Base-by-base conservation (phyloP, 202 grass and related monocot genomes). In the Sporobolus alterniflorus region DNA sequence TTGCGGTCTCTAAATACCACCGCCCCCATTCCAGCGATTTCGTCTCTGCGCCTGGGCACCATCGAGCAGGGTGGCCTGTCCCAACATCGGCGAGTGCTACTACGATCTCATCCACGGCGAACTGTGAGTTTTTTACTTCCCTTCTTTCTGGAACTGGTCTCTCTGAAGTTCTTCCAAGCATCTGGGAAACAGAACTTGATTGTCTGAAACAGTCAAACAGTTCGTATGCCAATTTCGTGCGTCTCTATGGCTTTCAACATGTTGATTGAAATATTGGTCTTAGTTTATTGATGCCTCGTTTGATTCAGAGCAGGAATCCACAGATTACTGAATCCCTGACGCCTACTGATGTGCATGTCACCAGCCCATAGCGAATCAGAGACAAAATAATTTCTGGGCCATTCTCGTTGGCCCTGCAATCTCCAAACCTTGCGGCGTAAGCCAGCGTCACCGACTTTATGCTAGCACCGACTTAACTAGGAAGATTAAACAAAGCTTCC, bases 381-480 rank as follows among this genome's bases (percentile, higher is more conserved):
- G 11, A 59, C 18, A 10, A 36, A 17, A 5, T 18, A 5, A 22
- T 32, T 48, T 21, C 36, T 17, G 39, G 57, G 4, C 59, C 46
- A 9, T 21, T 40, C 5, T 15, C 29, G 41, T 11, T 71, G 54
- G 64, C 20, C 56, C 59, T 54, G 46, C 20, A 16, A 60, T 30
- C 30, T 55, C 14, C 10, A 65, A 9, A 31, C 28, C 67, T 79
- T 79, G 57, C 32, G 83, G 44, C 39, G 33, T 24, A 79, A 79
- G 67, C 20, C 67, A 57, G 24, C 7, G 25, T 3, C 1, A 29
- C 75, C 60, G 60, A 43, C 68, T 72, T n/a, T 42, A 85, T 14
- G 14, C 21, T 44, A 31, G 17, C 17, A 63, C 83, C 56, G 67
- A 73, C 59, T 86, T 68, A 75, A 57, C 83, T 55, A 65, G 13